Evolutionary conservation across 176 grass and related monocot genomes (phyloP), one percentile per base, ranked within the genome.

Genomic region (Zea luxurians): DNA sequence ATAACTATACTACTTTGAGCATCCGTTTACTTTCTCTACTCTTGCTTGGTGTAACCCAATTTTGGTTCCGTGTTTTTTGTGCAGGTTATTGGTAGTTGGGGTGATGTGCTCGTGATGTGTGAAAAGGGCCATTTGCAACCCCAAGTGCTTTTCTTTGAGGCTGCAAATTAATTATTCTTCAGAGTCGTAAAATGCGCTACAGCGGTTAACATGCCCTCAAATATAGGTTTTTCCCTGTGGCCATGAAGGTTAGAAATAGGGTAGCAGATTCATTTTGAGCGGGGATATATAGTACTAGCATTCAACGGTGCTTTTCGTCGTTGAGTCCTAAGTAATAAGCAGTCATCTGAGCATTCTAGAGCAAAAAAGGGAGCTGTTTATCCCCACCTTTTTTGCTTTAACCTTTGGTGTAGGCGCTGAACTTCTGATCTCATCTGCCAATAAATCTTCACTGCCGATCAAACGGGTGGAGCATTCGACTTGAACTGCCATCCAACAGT

Each of bases 91-190:
- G 96, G 96, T 86, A 60, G 83, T 68, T 99, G 96, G 96, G 71
- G 38, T 82, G 92, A 93, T 84, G 96, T 99, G 75, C 79, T 95
- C n/a, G 61, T 77, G 58, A 95, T 92, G 88, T 99, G 96, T 80
- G 83, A 95, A 73, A 95, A 87, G 82, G 96, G 96, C 69, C 96
- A 95, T 85, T 87, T 99, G 83, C 96, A 99, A 87, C 96, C 96
- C 21, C 96, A 95, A 84, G 96, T 99, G 54, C 92, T 99, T 71
- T 99, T 99, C 78, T 99, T 89, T 80, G 92, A 99, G 85, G 88
- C 86, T 80, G 86, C 83, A 20, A 89, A 87, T 81, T 95, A 96
- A 80, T 78, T 89, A n/a, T 72, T 77, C 27, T 76, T 84, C 48
- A 34, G 43, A 77, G 46, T 71, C 52, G 48, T 21, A 59, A 44